Evolutionary conservation across 805 yeast genomes (phyloP).

Genomic region (Saccharomyces eubayanus): DNA sequence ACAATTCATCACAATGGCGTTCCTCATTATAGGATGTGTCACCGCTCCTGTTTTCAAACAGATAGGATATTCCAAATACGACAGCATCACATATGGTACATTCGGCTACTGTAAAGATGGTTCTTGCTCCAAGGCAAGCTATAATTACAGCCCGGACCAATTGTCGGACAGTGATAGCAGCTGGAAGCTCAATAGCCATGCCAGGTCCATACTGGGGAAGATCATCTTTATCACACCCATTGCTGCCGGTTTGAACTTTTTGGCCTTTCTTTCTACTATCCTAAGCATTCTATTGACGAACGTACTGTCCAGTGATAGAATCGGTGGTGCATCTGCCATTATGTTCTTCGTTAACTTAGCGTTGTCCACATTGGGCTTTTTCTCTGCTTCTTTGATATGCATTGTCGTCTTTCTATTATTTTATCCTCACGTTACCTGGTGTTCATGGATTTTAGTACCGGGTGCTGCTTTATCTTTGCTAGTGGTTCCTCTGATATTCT

Average conservation of each 20-base stretch:
- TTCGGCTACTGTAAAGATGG: slow-evolving; percentile 52
- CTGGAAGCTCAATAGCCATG: slow-evolving; percentile 42
- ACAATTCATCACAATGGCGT: slow-evolving; percentile 49
- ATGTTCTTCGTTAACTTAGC: slow-evolving; percentile 37
- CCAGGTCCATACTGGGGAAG: slow-evolving; percentile 46
- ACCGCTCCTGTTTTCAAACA: slow-evolving; percentile 47
- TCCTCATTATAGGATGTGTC: slow-evolving; percentile 51
- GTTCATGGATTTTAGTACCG: slow-evolving; percentile 64
- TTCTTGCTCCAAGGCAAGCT: slow-evolving; percentile 38
- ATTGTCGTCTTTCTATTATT: slow-evolving; percentile 50
- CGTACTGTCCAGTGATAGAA: slow-evolving; percentile 14
- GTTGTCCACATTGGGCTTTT: slow-evolving; percentile 42
- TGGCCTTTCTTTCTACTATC: slow-evolving; percentile 34
- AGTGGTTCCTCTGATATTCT: slow-evolving; percentile 41
- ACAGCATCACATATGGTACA: slow-evolving; percentile 46
- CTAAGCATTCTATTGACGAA: slow-evolving; percentile 30
- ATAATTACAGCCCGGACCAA: slow-evolving; percentile 36
- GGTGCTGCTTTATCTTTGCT: slow-evolving; percentile 51
- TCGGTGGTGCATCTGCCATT: slow-evolving; percentile 13
- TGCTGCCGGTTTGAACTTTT: slow-evolving; percentile 54
- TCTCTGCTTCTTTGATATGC: slow-evolving; percentile 47
- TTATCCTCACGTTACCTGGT: slow-evolving; percentile 60
- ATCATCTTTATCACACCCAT: slow-evolving; percentile 55
- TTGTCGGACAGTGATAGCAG: slow-evolving; percentile 29
- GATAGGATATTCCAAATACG: slow-evolving; percentile 37